Conservation (phyloP, 495 filamentous ascomycete genomes). For the Trichocladium uniseriatum region DNA sequence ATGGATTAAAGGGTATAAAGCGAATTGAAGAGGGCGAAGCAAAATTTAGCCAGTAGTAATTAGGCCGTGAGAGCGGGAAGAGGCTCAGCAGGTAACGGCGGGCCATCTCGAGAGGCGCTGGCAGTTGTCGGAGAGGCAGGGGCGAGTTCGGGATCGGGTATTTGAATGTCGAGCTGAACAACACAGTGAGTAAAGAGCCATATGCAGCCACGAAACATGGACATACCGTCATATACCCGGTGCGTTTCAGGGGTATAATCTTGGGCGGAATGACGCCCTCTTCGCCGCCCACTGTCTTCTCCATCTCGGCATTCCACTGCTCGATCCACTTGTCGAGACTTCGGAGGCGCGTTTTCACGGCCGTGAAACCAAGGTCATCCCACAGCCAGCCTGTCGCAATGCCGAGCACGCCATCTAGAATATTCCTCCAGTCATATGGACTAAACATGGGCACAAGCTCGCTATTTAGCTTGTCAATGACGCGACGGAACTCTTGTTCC, state of each 20-base stretch:
- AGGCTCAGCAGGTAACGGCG: conserved; percentile 9
- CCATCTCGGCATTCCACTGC: conserved; percentile 64
- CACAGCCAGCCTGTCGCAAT: conserved; percentile 82
- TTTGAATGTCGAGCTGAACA: conserved; percentile 31
- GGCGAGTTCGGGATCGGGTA: conserved; percentile 29
- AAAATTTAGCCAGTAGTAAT: neutral
- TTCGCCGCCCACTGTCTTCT: conserved; percentile 41
- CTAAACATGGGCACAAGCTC: conserved; percentile 62
- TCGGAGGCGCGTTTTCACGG: conserved; percentile 56
- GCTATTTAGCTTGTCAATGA: conserved; percentile 69
- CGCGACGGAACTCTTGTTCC: conserved; percentile 69
- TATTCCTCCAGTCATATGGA: conserved; percentile 60
- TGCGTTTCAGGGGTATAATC: conserved; percentile 67
- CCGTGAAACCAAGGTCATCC: conserved; percentile 76
- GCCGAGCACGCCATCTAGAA: conserved; percentile 66
- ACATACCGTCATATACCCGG: conserved; percentile 78
- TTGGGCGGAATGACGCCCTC: conserved; percentile 50
- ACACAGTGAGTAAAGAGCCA: neutral
- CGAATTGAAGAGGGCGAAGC: neutral
- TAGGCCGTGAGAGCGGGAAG: conserved; percentile 9
- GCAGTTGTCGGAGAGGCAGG: conserved; percentile 25
- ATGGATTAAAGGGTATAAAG: conserved; percentile 1
- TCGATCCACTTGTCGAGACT: conserved; percentile 69
- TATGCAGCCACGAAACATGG: neutral
- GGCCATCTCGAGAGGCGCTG: conserved; percentile 10